These are phyloP conservation scores for Lumnitzera littorea DNA, from an alignment of 345 rosid species.

Conservation along the genomic window DNA sequence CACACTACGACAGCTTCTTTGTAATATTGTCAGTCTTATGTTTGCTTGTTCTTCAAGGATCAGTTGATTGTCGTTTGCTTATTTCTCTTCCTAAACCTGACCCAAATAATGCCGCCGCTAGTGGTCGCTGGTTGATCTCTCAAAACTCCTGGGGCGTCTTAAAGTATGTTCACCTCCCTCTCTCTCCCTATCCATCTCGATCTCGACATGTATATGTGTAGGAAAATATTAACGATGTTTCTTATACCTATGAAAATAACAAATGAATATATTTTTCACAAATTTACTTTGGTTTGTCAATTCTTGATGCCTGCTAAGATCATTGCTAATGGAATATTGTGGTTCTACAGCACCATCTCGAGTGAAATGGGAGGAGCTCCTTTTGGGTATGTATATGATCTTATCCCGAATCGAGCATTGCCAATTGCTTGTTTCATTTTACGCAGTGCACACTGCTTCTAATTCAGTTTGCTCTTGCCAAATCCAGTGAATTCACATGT, in stretches of 20 bases:
- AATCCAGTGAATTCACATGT: too few species aligned
- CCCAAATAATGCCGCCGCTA: slow-evolving; percentile 39
- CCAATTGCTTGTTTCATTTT: too few species aligned
- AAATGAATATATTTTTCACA: too few species aligned
- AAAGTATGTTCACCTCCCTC: slow-evolving; percentile 25
- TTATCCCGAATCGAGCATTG: not conserved
- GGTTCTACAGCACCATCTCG: slow-evolving; percentile 65
- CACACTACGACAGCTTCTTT: too few species aligned
- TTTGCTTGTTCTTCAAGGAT: slow-evolving; percentile 9
- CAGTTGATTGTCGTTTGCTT: slow-evolving; percentile 35
- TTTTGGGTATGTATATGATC: slow-evolving; percentile 44
- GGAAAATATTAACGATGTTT: too few species aligned
- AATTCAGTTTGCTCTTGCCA: too few species aligned
- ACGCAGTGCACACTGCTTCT: too few species aligned
- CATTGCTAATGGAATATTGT: slow-evolving; percentile 5
- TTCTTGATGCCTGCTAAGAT: not conserved
- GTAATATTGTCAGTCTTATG: not conserved
- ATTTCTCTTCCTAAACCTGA: slow-evolving; percentile 39
- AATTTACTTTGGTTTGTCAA: too few species aligned
- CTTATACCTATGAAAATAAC: too few species aligned
- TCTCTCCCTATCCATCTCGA: too few species aligned
- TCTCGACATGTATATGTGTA: too few species aligned
- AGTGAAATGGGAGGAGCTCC: slow-evolving; percentile 73
- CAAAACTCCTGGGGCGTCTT: slow-evolving; percentile 80
- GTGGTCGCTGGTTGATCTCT: slow-evolving; percentile 86